Base-by-base conservation (phyloP, 305 asterid species). In the Petunia hybrid region DNA sequence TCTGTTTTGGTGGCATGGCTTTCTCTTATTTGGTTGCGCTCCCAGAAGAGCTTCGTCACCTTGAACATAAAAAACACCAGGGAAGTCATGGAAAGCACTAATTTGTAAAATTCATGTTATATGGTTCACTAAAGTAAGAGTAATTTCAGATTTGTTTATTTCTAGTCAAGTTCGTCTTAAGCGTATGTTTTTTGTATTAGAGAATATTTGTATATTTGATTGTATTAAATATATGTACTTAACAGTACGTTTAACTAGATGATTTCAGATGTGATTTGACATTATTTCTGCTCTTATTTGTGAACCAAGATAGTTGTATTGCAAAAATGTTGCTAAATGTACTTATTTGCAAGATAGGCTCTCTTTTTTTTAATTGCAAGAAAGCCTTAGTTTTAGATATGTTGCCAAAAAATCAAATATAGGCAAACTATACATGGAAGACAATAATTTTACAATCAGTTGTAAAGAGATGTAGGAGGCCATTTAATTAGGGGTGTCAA, bases 41-140 rank as follows among this genome's bases (percentile, higher is more conserved):
- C 7, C 98, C 99, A 0, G 97, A 94, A 91, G 99, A 95, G 94
- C 99, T 97, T 79, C 97, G 98, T 70, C 99, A 94, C 81, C 97
- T 94, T 78, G 87, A 85, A 63, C 97, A 91, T 84, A 85, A 87
- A 83, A 88, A 91, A 81, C 85, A 91, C 69, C 89, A 87, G 57
- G 40, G 77, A 59, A 73, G 63, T 9, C 78, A 51, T 73, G 63
- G 63, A 13, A 73, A 73, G 1, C n/a, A 53, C 57, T 53, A 53
- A 53, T 13, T 53, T 53, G 5, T 53, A 53, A n/a, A 53, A 9
- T 51, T 53, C n/a, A 53, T 53, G 57, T 53, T 10, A 51, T 10
- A 51, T 51, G 5, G 57, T 2, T 51, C 57, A 22, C n/a, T 51
- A 10, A 4, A 14, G 56, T 4, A 51, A 51, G n/a, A 51, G 57